phyloP scores from a whole-genome alignment of 495 filamentous ascomycete species.

The Trichocladium antarcticum region DNA sequence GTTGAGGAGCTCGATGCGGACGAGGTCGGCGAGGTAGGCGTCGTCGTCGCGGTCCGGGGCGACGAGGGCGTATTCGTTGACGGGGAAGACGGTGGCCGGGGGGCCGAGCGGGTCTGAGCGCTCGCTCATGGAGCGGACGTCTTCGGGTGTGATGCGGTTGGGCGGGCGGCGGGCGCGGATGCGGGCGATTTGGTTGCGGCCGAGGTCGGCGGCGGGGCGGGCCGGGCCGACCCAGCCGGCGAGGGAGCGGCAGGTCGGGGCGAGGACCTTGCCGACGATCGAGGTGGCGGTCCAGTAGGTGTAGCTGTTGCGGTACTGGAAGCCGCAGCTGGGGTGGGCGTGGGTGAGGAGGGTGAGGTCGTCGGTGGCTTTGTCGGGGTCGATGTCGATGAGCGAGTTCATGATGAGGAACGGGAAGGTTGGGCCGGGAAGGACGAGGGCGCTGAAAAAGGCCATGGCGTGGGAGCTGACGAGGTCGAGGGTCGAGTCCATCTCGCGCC shows the following conservation, averaged over 20 bases:
- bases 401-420: conserved; percentile 62
- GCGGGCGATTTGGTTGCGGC: conserved; percentile 50
- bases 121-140: conserved; percentile 47
- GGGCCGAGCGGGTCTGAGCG: conserved; percentile 57
- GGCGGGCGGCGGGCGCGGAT: conserved; percentile 43
- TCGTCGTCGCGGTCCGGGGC: conserved; percentile 38
- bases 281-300: conserved; percentile 61
- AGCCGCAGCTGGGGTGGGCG: conserved; percentile 51
- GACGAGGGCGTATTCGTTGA: conserved; percentile 50
- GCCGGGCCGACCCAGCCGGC: conserved; percentile 62
- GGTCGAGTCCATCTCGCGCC: conserved; percentile 42
- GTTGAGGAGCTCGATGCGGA: conserved; percentile 53
- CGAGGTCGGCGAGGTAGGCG: conserved; percentile 41
- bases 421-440: conserved; percentile 54
- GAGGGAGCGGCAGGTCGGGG: conserved; percentile 58
- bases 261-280: conserved; percentile 67
- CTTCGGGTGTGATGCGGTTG: conserved; percentile 36
- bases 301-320: conserved; percentile 55
- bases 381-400: conserved; percentile 61
- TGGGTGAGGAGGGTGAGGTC: conserved; percentile 51
- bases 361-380: conserved; percentile 47
- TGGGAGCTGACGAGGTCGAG: conserved; percentile 52
- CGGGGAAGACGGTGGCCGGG: conserved; percentile 43
- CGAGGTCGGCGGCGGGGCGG: conserved; percentile 48
- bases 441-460: conserved; percentile 62